Percentiles rank a stretch among this genome's conserved stretches.
phyloP scores from a whole-genome alignment of 2,329 filamentous ascomycete species.

The Aureobasidium sp. region DNA sequence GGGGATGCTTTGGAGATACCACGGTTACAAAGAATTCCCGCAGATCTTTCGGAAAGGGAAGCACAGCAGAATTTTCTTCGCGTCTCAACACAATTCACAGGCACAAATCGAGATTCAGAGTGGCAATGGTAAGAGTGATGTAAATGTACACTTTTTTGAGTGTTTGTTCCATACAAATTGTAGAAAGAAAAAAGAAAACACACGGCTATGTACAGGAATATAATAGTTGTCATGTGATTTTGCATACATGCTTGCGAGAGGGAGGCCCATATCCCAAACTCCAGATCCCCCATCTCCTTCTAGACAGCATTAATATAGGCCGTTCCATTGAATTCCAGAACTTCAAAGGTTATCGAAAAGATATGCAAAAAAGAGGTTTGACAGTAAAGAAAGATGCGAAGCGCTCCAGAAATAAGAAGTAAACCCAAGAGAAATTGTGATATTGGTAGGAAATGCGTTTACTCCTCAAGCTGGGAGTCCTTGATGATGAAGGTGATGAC shows the following conservation, averaged over 20 bases:
- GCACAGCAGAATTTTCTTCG: neutral
- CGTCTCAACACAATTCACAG: neutral
- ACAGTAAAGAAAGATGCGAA: neutral
- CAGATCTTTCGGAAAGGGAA: neutral
- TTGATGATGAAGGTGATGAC: constrained; percentile 10
- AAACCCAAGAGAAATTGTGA: neutral
- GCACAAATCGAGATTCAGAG: neutral
- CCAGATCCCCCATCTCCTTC: constrained; percentile 4
- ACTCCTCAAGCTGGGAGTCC: neutral
- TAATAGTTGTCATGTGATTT: neutral
- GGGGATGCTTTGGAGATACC: constrained; percentile 2
- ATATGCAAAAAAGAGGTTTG: neutral
- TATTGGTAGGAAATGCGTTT: constrained; percentile 1
- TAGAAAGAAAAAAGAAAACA: neutral
- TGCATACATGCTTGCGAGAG: neutral
- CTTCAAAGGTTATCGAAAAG: neutral
- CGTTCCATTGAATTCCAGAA: constrained; percentile 1
- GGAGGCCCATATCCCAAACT: constrained; percentile 5
- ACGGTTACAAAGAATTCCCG: neutral
- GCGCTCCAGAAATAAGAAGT: neutral
- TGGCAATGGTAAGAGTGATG: neutral
- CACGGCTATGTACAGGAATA: constrained; percentile 6
- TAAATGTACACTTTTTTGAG: constrained; percentile 8
- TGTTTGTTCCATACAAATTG: neutral
- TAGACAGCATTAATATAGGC: constrained; percentile 10